These are phyloP conservation scores for Aspergillus sp. DNA, from an alignment of 2,329 filamentous ascomycete species.

Conservation along the genomic window DNA sequence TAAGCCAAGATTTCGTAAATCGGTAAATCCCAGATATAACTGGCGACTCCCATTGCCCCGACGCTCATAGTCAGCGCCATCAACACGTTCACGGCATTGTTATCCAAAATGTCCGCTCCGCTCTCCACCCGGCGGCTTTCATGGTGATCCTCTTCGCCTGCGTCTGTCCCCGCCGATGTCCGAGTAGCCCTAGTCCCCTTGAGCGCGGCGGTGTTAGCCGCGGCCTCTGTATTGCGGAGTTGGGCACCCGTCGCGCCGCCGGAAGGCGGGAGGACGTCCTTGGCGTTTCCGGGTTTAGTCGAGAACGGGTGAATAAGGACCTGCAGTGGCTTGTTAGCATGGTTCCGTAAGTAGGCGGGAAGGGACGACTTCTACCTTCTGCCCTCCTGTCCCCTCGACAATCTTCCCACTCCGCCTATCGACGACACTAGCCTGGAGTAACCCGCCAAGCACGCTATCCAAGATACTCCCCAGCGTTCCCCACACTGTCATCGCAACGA, in stretches of 20 bases:
- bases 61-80: slow-evolving; percentile 85
- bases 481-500: slow-evolving; percentile 63
- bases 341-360: not conserved
- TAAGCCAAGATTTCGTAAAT: slow-evolving; percentile 3
- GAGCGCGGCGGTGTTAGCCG: slow-evolving; percentile 29
- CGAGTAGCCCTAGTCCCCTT: slow-evolving; percentile 20
- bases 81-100: slow-evolving; percentile 91
- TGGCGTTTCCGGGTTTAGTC: slow-evolving; percentile 20
- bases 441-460: slow-evolving; percentile 82
- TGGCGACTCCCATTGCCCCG: slow-evolving; percentile 65
- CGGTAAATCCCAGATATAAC: slow-evolving; percentile 33
- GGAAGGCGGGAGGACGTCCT: slow-evolving; percentile 6
- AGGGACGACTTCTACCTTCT: slow-evolving; percentile 46
- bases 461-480: slow-evolving; percentile 78
- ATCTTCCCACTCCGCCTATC: slow-evolving; percentile 83
- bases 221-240: slow-evolving; percentile 28
- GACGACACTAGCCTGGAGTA: slow-evolving; percentile 81
- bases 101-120: slow-evolving; percentile 76
- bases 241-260: slow-evolving; percentile 21
- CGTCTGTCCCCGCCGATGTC: slow-evolving; percentile 15
- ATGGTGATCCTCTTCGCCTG: slow-evolving; percentile 35
- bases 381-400: slow-evolving; percentile 79
- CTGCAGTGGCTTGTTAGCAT: not conserved
- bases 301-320: slow-evolving; percentile 26
- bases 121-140: slow-evolving; percentile 66